Percentiles rank a stretch among this genome's conserved stretches.
These are phyloP conservation scores for Vanderwaltozyma verrucispora DNA, from an alignment of 805 yeast genomes.

Conservation along the genomic window DNA sequence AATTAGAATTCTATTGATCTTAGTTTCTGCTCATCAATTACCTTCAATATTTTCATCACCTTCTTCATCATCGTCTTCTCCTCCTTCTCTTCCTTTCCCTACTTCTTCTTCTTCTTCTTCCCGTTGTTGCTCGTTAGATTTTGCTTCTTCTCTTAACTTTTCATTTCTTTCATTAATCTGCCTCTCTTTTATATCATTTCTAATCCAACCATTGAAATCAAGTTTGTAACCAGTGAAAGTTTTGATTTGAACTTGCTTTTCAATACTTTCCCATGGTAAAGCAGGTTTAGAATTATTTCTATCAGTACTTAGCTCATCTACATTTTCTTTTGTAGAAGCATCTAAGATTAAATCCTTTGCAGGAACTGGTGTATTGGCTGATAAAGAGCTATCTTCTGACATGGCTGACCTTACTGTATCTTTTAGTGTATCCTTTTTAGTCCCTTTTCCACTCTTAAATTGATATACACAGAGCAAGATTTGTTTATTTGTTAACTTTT, in stretches of 20 bases:
- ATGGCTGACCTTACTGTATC: too few species aligned
- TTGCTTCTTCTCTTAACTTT: slow-evolving; percentile 1
- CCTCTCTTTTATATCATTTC: slow-evolving; percentile 12
- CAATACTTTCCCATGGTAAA: slow-evolving; percentile 17
- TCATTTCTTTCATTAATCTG: background rate
- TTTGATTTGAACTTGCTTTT: slow-evolving; percentile 12
- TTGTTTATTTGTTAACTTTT: too few species aligned
- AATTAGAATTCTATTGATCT: too few species aligned
- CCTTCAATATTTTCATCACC: background rate
- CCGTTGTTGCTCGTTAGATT: slow-evolving; percentile 2
- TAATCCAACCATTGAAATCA: slow-evolving; percentile 20
- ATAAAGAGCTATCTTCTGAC: background rate
- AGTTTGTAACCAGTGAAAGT: slow-evolving; percentile 23
- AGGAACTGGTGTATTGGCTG: background rate
- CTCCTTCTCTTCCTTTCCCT: background rate
- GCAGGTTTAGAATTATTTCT: slow-evolving; percentile 9
- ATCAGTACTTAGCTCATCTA: background rate
- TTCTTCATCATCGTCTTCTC: background rate
- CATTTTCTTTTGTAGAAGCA: background rate
- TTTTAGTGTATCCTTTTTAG: too few species aligned
- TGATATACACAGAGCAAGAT: too few species aligned
- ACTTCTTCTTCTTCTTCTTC: slow-evolving; percentile 1
- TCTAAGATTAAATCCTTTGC: background rate
- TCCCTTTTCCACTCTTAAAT: too few species aligned
- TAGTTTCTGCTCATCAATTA: background rate